phyloP scores from a whole-genome alignment of 495 filamentous ascomycete genomes.

The Sabuloglossum arenarium region DNA sequence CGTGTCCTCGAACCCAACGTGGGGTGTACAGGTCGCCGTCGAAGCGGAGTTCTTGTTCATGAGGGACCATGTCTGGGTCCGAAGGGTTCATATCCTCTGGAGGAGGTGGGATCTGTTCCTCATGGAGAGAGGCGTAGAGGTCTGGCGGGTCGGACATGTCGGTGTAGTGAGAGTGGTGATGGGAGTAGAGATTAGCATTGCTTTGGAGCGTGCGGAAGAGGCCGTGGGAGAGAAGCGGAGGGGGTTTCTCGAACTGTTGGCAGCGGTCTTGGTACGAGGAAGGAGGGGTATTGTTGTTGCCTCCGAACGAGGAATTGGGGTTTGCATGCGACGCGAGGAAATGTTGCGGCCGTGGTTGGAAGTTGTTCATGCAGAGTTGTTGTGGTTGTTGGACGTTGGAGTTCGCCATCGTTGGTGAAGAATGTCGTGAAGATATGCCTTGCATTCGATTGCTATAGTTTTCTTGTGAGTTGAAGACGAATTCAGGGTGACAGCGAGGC shows the following conservation, averaged over 20 bases:
- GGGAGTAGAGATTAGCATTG: slow-evolving; percentile 39
- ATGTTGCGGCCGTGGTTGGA: not conserved
- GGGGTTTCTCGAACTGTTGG: slow-evolving; percentile 20
- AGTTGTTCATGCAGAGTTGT: not conserved
- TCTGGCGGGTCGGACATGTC: slow-evolving; percentile 51
- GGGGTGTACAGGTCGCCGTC: slow-evolving; percentile 62
- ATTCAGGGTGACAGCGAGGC: slow-evolving; percentile 31
- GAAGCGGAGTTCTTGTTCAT: slow-evolving; percentile 59
- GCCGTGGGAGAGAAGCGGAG: slow-evolving; percentile 38
- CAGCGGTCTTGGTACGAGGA: slow-evolving; percentile 21
- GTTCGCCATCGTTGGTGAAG: not conserved
- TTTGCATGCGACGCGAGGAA: not conserved
- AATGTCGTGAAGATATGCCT: not conserved
- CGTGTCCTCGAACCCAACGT: slow-evolving; percentile 55
- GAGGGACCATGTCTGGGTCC: slow-evolving; percentile 45
- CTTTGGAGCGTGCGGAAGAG: slow-evolving; percentile 46
- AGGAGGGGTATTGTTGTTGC: slow-evolving; percentile 11
- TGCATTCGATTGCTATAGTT: slow-evolving; percentile 15
- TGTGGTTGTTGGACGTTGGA: not conserved
- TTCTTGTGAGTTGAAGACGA: slow-evolving; percentile 31
- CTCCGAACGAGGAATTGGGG: not conserved
- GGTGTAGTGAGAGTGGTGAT: slow-evolving; percentile 33
- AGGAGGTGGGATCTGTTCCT: slow-evolving; percentile 45
- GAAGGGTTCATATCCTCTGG: slow-evolving; percentile 54
- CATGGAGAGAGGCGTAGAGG: slow-evolving; percentile 45